phyloP scores from a whole-genome alignment of 1,139 yeast genomes.

The Yamadazyma atlantica region DNA sequence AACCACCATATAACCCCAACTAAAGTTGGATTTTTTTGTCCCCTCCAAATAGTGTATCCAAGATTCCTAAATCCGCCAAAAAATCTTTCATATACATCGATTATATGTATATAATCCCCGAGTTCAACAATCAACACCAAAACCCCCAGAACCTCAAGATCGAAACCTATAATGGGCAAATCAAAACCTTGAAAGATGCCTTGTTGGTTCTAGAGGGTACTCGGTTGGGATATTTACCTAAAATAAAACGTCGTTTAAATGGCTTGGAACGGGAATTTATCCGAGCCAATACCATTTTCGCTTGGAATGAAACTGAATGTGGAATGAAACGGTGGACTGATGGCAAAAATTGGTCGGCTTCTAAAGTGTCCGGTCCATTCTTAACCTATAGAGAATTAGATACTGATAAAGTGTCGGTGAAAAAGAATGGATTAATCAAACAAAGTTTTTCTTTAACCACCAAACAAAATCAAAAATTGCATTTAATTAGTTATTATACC shows the following conservation, averaged over 20 bases:
- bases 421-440: constrained; percentile 52
- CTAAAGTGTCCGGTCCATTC: constrained; percentile 66
- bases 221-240: constrained; percentile 54
- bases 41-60: too few relatives aligned
- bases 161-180: constrained; percentile 63
- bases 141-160: constrained; percentile 21
- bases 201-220: constrained; percentile 64
- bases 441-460: constrained; percentile 58
- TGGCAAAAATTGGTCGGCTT: constrained; percentile 70
- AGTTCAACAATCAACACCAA: constrained; percentile 10
- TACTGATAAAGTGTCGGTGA: constrained; percentile 21
- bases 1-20: too few relatives aligned
- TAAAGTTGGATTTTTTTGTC: too few relatives aligned
- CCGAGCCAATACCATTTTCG: constrained; percentile 59
- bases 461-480: constrained; percentile 49
- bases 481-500: constrained; percentile 53
- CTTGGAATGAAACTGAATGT: constrained; percentile 71
- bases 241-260: constrained; percentile 58
- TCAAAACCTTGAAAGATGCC: constrained; percentile 62
- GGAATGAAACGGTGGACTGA: constrained; percentile 81
- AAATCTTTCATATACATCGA: constrained; percentile 12
- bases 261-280: constrained; percentile 56
- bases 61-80: constrained; percentile 10
- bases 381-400: constrained; percentile 65
- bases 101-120: constrained; percentile 19